These are phyloP conservation scores for Carex littledalei DNA, from an alignment of 176 grass and related monocot species.

Conservation along the genomic window DNA sequence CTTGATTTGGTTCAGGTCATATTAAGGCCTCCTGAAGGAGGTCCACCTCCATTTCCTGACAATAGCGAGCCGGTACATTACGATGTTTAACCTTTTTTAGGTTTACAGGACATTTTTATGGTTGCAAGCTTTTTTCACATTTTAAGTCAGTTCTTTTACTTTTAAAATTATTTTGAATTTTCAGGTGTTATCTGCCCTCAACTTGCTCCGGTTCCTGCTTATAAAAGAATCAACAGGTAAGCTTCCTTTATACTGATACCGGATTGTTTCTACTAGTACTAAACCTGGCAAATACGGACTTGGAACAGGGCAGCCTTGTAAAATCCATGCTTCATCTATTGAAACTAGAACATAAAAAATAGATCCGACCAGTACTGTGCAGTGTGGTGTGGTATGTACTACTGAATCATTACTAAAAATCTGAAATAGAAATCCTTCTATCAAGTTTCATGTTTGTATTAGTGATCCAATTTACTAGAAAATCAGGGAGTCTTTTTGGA, in stretches of 20 bases:
- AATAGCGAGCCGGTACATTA: slow-evolving; percentile 58
- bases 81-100: slow-evolving; percentile 2
- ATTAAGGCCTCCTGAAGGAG: slow-evolving; percentile 72
- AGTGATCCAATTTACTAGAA: not conserved
- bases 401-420: not conserved
- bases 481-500: not conserved
- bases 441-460: not conserved
- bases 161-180: slow-evolving; percentile 10
- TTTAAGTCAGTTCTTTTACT: not conserved
- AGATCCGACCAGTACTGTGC: not conserved
- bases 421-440: not conserved
- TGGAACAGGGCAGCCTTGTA: not conserved
- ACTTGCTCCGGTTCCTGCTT: slow-evolving; percentile 73
- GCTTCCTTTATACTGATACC: not conserved
- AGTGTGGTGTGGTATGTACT: not conserved
- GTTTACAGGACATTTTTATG: not conserved
- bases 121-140: slow-evolving; percentile 15
- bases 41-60: slow-evolving; percentile 66
- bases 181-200: slow-evolving; percentile 84
- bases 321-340: not conserved
- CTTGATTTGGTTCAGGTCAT: slow-evolving; percentile 55
- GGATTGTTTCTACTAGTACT: not conserved
- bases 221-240: slow-evolving; percentile 81
- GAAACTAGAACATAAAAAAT: not conserved
- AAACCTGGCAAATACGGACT: not conserved